These are phyloP conservation scores for Monosporascus sp. DNA, from an alignment of 2,329 filamentous ascomycete genomes.

Conservation along the genomic window DNA sequence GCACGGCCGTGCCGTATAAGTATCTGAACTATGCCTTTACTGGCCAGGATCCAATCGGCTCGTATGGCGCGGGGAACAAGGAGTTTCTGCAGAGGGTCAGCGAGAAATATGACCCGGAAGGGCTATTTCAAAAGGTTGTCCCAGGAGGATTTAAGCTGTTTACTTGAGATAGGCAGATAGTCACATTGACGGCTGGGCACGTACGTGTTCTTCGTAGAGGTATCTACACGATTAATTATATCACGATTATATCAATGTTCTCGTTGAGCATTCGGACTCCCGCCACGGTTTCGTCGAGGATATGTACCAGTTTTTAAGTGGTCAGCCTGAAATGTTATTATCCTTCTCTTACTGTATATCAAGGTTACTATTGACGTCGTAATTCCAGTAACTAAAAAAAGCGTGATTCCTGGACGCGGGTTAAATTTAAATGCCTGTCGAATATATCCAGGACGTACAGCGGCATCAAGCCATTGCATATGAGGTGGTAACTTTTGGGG, in stretches of 20 bases:
- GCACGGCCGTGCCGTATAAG: slow-evolving; percentile 3
- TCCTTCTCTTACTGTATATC: slow-evolving; percentile 1
- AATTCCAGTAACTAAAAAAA: background rate
- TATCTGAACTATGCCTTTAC: slow-evolving; percentile 16
- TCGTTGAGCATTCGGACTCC: slow-evolving; percentile 3
- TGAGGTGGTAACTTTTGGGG: slow-evolving; percentile 3
- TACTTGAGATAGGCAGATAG: background rate
- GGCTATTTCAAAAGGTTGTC: slow-evolving; percentile 18
- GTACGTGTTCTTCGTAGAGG: too few species aligned
- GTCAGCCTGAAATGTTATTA: slow-evolving; percentile 3
- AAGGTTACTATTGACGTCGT: slow-evolving; percentile 3
- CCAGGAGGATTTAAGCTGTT: slow-evolving; percentile 16
- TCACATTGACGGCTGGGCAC: too few species aligned
- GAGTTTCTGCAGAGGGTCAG: slow-evolving; percentile 11
- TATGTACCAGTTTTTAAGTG: slow-evolving; percentile 5
- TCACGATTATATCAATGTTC: slow-evolving; percentile 7
- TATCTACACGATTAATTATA: slow-evolving; percentile 6
- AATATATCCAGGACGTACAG: slow-evolving; percentile 5
- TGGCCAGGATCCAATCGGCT: slow-evolving; percentile 10
- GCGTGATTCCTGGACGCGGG: slow-evolving; percentile 5
- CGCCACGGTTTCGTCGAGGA: slow-evolving; percentile 1
- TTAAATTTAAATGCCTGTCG: too few species aligned
- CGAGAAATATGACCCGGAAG: slow-evolving; percentile 19
- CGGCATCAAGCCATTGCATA: slow-evolving; percentile 2
- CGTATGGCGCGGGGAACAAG: slow-evolving; percentile 12